phyloP scores from a whole-genome alignment of 306 rosid genomes.

The Pyrus betulifolia region DNA sequence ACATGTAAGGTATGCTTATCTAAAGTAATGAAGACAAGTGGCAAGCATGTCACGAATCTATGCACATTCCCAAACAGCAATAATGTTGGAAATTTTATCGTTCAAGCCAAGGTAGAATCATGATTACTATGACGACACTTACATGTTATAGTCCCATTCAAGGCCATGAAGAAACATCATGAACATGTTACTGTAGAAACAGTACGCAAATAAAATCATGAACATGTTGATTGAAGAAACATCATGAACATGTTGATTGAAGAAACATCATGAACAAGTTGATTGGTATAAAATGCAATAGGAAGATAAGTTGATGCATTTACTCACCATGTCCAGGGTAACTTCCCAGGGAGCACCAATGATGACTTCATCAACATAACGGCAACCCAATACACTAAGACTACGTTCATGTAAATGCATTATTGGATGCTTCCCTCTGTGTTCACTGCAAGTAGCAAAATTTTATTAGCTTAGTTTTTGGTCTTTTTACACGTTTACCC shows the following conservation, averaged over 20 bases:
- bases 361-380: slow-evolving; percentile 94
- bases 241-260: background rate
- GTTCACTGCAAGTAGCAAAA: slow-evolving; percentile 46
- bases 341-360: slow-evolving; percentile 96
- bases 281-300: background rate
- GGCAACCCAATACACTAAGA: slow-evolving; percentile 87
- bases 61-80: background rate
- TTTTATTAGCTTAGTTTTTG: slow-evolving; percentile 4
- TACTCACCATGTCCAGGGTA: slow-evolving; percentile 81
- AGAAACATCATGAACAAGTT: background rate
- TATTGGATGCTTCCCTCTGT: slow-evolving; percentile 74
- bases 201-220: background rate
- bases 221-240: background rate
- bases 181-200: background rate
- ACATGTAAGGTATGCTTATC: background rate
- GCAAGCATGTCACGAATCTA: background rate
- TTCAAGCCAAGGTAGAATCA: background rate
- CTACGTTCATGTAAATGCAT: slow-evolving; percentile 98
- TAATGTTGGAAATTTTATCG: background rate
- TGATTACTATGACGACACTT: background rate
- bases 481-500: background rate
- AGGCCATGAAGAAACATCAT: background rate
- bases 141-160: background rate
- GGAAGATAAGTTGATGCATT: background rate
- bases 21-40: background rate